Evolutionary conservation across 1,284 basidiomycete species (phyloP), one percentile per base, ranked within the genome.

Genomic region (Moniliophthora roreri): DNA sequence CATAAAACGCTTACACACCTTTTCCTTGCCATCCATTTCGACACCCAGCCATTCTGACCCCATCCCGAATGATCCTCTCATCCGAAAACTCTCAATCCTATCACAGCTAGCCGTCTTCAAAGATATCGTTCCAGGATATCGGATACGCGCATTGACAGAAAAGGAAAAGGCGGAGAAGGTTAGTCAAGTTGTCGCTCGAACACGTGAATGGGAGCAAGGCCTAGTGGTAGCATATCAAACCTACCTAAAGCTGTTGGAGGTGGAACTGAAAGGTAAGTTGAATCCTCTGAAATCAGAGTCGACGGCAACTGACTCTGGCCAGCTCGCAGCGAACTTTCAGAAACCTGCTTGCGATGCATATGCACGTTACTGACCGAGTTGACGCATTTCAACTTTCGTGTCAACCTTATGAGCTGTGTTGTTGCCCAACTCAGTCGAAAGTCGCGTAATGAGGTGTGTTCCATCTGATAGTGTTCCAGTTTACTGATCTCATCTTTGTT

Each of bases 201-300:
- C 93, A 58, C 83, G 97, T 61, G 97, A 99, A 66, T 99, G 90
- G 80, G 97, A 99, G 69, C 94, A 98, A 69, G 90, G 95, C n/a
- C 79, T 99, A 48, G 90, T 99, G 18, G 73, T 78, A 49, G 85
- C 89, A 37, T 99, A 99, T 71, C 94, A 97, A 69, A 77, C 80
- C 11, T 99, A 93, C 71, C 79, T 99, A 57, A 89, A 89, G 57
- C 73, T 82, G 42, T 82, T 98, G 50, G 96, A 98, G 71, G 69
- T 73, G 26, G 94, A 97, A 71, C 71, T 96, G 61, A 93, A 95
- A 84, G 81, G 91, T 95, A 60, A 63, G 78, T 54, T 13, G 23
- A 46, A 46, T 21, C 10, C 11, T 4, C 15, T n/a, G n/a, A 4
- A 11, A 16, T 28, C 28, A 6, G 13, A 46, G 15, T 20, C 15